Base-by-base conservation (phyloP, 1,284 basidiomycete species). In the Naganishia albida region DNA sequence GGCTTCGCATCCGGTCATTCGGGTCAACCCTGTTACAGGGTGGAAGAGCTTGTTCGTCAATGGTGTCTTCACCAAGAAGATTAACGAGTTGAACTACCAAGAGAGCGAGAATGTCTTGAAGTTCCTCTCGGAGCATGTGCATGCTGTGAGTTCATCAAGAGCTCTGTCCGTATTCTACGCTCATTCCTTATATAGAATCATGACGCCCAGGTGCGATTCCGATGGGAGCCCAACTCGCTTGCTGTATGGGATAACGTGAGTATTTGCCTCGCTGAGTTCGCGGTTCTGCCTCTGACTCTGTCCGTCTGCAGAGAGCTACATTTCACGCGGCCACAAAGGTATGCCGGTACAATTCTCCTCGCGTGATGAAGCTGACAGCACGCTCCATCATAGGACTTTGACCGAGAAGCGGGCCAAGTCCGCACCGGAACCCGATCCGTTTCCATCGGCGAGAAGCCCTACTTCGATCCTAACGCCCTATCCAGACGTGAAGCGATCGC, bases 1-100 rank as follows among this genome's bases (percentile, higher is more conserved):
- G 13, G 84, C 87, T 1, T 75, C 83, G 30, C 87, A 88, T 64
- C 80, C 80, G 1, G 62, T 80, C 63, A 73, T 81, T 43, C 71
- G 80, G 15, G 79, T 78, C 16, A 80, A 78, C 64, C 72, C 71
- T 6, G 83, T 88, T 2, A 88, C 87, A 0, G 87, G 87, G 2
- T 87, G 82, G 81, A 87, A 88, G 73, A 77, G 80, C 0, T 74
- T 88, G 28, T 88, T 85, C 71, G 86, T 88, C 62, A 87, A 88
- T 80, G 70, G 73, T 40, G 79, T 75, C 75, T 89, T 89, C 78
- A 88, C 86, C 3, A 83, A 81, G 69, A 82, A 83, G 43, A 86
- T 89, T 71, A 75, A 85, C 46, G 87, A 85, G 71, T 79, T 89
- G 43, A 80, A 81, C 4, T 76, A 77, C 16, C 84, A 85, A 57